Percentiles rank a stretch among this genome's conserved stretches.
These are phyloP conservation scores for Sporothrix protearum DNA, from an alignment of 2,329 filamentous ascomycete species.

Conservation along the genomic window DNA sequence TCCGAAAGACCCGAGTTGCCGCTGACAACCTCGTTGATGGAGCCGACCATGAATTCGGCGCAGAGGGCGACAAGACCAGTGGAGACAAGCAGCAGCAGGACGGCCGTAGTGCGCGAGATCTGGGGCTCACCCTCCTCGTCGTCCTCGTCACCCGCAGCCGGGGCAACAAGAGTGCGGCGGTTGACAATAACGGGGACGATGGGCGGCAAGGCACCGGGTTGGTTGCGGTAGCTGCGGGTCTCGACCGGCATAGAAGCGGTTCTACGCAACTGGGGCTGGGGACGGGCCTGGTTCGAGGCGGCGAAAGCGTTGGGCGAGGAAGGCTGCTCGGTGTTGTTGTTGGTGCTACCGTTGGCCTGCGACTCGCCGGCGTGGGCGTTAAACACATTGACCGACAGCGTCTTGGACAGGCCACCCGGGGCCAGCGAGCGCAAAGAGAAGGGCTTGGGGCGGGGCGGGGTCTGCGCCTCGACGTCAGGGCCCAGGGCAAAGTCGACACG, in stretches of 20 bases:
- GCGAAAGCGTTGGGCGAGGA: background rate
- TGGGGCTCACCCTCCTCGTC: slow-evolving; percentile 37
- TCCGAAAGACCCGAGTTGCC: slow-evolving; percentile 47
- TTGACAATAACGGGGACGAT: slow-evolving; percentile 36
- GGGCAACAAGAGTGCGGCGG: slow-evolving; percentile 21
- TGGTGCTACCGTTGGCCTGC: background rate
- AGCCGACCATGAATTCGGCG: slow-evolving; percentile 59
- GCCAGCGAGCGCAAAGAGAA: slow-evolving; percentile 41
- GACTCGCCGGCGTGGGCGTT: slow-evolving; percentile 23
- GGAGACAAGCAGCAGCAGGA: slow-evolving; percentile 50
- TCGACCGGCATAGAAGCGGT: slow-evolving; percentile 52
- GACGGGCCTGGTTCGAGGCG: background rate
- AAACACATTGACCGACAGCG: slow-evolving; percentile 60
- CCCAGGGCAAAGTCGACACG: slow-evolving; percentile 46
- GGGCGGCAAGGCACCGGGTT: slow-evolving; percentile 32
- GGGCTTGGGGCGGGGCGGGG: slow-evolving; percentile 34
- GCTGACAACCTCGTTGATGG: slow-evolving; percentile 55
- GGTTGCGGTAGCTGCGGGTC: slow-evolving; percentile 27
- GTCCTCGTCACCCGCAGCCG: slow-evolving; percentile 23
- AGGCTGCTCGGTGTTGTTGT: background rate
- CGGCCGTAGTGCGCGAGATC: slow-evolving; percentile 43
- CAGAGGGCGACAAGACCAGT: slow-evolving; percentile 57
- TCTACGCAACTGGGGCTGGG: slow-evolving; percentile 40
- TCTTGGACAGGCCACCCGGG: slow-evolving; percentile 49
- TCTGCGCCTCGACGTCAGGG: slow-evolving; percentile 35